phyloP scores from a whole-genome alignment of 1,139 yeast species.

The Saccharomyces pastorianus region DNA sequence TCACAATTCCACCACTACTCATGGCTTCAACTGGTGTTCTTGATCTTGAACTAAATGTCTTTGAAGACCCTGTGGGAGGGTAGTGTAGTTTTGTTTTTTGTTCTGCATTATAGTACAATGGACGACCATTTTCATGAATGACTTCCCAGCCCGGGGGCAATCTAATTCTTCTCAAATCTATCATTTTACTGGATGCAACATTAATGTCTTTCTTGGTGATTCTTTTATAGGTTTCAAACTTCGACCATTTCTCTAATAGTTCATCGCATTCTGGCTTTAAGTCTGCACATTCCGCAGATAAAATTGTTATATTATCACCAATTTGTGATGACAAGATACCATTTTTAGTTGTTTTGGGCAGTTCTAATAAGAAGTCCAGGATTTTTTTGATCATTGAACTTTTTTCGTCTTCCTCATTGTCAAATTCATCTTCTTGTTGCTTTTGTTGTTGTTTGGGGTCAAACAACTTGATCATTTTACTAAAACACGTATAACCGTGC shows the following conservation, averaged over 20 bases:
- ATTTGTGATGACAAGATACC: slow-evolving; percentile 74
- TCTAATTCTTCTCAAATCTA: slow-evolving; percentile 27
- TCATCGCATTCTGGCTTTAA: slow-evolving; percentile 36
- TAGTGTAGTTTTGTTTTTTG: slow-evolving; percentile 22
- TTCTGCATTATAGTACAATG: slow-evolving; percentile 29
- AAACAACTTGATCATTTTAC: slow-evolving; percentile 46
- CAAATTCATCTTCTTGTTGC: background rate
- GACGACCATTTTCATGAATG: slow-evolving; percentile 29
- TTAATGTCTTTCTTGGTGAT: slow-evolving; percentile 37
- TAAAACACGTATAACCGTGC: slow-evolving; percentile 82
- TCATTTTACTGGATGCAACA: slow-evolving; percentile 13
- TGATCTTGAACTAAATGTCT: slow-evolving; percentile 9
- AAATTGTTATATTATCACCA: slow-evolving; percentile 50
- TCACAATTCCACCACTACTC: background rate
- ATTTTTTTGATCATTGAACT: slow-evolving; percentile 38
- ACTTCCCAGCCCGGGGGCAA: slow-evolving; percentile 31
- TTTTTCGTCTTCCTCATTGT: slow-evolving; percentile 8
- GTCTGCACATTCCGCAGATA: slow-evolving; percentile 33
- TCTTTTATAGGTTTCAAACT: slow-evolving; percentile 71
- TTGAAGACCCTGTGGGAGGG: slow-evolving; percentile 25
- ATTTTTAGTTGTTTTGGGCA: slow-evolving; percentile 81
- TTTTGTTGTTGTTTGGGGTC: slow-evolving; percentile 6
- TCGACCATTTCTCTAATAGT: slow-evolving; percentile 62
- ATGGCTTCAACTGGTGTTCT: slow-evolving; percentile 2
- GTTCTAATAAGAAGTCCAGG: slow-evolving; percentile 49